Evolutionary conservation across 768 basidiomycete species (phyloP).

Genomic region (Ramaria sp.): DNA sequence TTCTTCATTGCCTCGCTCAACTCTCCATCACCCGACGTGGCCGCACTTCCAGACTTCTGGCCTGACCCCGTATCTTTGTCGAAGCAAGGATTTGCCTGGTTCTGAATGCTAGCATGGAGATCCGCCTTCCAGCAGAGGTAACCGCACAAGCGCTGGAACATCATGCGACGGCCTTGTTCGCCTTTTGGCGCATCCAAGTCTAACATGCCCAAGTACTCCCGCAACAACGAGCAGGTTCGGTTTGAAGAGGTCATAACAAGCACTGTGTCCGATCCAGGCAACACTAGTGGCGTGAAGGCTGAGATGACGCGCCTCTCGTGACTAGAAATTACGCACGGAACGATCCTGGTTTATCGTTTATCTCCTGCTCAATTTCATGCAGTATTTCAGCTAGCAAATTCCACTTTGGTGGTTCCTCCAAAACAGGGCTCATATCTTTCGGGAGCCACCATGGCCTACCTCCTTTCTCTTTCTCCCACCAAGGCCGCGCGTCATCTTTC

Average conservation of each 20-base stretch:
- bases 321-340: conserved; percentile 12
- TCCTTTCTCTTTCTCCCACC: not conserved
- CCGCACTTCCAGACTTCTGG: not conserved
- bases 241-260: conserved; percentile 84
- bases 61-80: not conserved
- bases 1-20: conserved; percentile 67
- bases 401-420: conserved; percentile 94
- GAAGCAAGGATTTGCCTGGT: not conserved
- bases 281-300: conserved; percentile 16
- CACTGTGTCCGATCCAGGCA: conserved; percentile 58
- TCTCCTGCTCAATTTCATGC: conserved; percentile 84
- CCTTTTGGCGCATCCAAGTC: conserved; percentile 47
- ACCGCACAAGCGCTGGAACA: conserved; percentile 58
- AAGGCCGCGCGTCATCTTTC: not conserved
- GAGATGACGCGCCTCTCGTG: conserved; percentile 14
- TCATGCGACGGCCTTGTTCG: conserved; percentile 60
- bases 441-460: conserved; percentile 55
- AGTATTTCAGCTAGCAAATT: conserved; percentile 71
- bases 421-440: conserved; percentile 66
- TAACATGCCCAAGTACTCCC: conserved; percentile 68
- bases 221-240: conserved; percentile 59
- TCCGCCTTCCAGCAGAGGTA: conserved; percentile 80
- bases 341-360: conserved; percentile 22
- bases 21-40: conserved; percentile 19
- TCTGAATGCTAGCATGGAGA: conserved; percentile 15